Conservation (phyloP, 805 yeast genomes). For the Metschnikowia lunata region DNA sequence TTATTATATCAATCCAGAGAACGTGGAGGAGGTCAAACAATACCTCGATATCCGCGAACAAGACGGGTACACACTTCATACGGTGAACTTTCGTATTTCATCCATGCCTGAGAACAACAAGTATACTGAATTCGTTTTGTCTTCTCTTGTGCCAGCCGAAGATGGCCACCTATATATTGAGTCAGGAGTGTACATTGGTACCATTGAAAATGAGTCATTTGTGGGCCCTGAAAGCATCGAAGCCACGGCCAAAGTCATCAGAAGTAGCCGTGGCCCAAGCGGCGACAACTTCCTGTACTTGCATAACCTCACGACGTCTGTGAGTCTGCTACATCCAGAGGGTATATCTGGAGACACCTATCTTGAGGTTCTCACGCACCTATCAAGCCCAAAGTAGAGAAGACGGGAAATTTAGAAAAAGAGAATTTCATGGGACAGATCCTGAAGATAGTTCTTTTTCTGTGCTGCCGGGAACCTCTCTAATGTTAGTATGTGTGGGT, state of each 20-base stretch:
- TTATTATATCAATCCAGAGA: constrained; percentile 66
- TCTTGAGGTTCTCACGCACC: constrained; percentile 20
- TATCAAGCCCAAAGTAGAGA: background rate
- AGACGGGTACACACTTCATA: constrained; percentile 76
- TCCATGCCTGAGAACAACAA: constrained; percentile 7
- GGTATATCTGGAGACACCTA: constrained; percentile 27
- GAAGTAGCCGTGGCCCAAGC: constrained; percentile 64
- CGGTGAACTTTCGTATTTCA: constrained; percentile 57
- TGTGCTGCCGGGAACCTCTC: too few relatives aligned
- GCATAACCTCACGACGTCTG: constrained; percentile 46
- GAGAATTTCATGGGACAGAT: too few relatives aligned
- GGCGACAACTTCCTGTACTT: constrained; percentile 78
- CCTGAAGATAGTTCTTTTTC: too few relatives aligned
- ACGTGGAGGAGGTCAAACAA: constrained; percentile 56
- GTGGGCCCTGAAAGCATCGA: constrained; percentile 71
- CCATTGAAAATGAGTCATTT: constrained; percentile 74
- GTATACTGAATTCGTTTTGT: background rate
- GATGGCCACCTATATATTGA: constrained; percentile 42
- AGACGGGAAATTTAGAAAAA: too few relatives aligned
- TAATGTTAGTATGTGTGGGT: too few relatives aligned
- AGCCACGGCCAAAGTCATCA: constrained; percentile 59
- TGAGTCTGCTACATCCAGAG: constrained; percentile 21
- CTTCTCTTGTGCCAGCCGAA: constrained; percentile 13
- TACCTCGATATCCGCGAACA: constrained; percentile 82
- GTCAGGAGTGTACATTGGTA: constrained; percentile 78